phyloP scores from a whole-genome alignment of 306 rosid genomes.

The Pterocarpus santalinus region DNA sequence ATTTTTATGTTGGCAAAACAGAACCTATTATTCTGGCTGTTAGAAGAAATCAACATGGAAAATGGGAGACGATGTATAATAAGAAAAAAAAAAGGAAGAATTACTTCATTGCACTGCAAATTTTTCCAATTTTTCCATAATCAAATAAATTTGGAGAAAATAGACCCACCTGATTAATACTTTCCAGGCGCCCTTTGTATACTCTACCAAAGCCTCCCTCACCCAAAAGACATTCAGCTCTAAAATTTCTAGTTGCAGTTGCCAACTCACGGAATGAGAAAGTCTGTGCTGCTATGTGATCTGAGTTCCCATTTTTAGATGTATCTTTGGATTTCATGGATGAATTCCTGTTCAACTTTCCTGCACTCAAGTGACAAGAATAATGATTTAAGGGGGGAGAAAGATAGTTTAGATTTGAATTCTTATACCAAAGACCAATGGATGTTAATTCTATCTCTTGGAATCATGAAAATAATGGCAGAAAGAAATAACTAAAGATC shows the following conservation, averaged over 20 bases:
- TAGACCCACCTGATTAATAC: conserved; percentile 69
- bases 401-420: conserved; percentile 22
- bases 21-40: too few species aligned
- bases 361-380: conserved; percentile 53
- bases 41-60: conserved; percentile 3
- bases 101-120: conserved; percentile 15
- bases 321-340: conserved; percentile 64
- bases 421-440: conserved; percentile 23
- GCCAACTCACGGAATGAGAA: conserved; percentile 93
- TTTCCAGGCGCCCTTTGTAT: conserved; percentile 85
- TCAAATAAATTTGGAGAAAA: conserved; percentile 8
- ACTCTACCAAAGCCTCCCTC: conserved; percentile 98
- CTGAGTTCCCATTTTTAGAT: conserved; percentile 66
- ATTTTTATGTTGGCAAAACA: too few species aligned
- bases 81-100: conserved; percentile 4
- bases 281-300: conserved; percentile 87
- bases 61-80: conserved; percentile 27
- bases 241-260: conserved; percentile 86
- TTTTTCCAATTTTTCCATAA: conserved; percentile 27
- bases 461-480: conserved; percentile 16
- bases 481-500: conserved; percentile 26
- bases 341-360: conserved; percentile 61
- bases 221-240: conserved; percentile 81
- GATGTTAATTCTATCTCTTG: conserved; percentile 8
- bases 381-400: conserved; percentile 31